A percentile compares a stretch with the other conserved stretches of the same genome.
Conservation (phyloP, 2,329 filamentous ascomycete species). For the Claviceps sp. region DNA sequence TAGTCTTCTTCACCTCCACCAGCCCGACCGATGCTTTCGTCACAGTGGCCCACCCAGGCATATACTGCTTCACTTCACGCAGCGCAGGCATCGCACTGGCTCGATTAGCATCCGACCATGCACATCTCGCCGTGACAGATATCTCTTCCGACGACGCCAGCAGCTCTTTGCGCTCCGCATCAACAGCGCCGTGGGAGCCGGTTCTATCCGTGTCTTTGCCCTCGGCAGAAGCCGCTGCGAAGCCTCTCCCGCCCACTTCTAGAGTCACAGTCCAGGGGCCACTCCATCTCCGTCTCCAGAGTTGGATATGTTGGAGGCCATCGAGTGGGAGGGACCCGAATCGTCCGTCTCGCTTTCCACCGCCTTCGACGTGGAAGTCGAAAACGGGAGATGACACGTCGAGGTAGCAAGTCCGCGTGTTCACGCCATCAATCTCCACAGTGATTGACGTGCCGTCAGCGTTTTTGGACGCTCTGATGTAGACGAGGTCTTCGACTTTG, state of each 20-base stretch:
- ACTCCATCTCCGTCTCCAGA: constrained; percentile 75
- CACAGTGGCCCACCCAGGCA: constrained; percentile 67
- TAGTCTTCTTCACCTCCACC: constrained; percentile 65
- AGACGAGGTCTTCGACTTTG: constrained; percentile 43
- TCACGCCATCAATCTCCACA: constrained; percentile 54
- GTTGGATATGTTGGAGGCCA: constrained; percentile 53
- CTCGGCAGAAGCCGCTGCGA: neutral
- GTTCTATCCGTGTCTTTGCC: neutral
- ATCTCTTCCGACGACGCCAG: constrained; percentile 19
- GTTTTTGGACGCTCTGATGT: constrained; percentile 31
- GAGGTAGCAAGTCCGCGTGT: constrained; percentile 69
- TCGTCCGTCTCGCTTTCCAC: constrained; percentile 43
- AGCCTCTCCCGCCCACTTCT: constrained; percentile 10
- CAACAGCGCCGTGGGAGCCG: neutral
- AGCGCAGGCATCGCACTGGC: constrained; percentile 64
- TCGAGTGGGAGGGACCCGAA: constrained; percentile 50
- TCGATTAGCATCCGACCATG: constrained; percentile 78
- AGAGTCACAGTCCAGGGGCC: constrained; percentile 55
- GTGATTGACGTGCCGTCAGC: constrained; percentile 34
- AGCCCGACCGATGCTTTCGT: constrained; percentile 66
- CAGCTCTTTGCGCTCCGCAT: constrained; percentile 8
- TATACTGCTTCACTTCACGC: constrained; percentile 63
- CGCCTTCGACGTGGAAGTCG: constrained; percentile 49
- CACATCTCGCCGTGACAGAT: constrained; percentile 57
- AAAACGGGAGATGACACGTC: constrained; percentile 55